Base-by-base conservation (phyloP, 371 early-diverging fungal species). In the Funneliformis caledonium region DNA sequence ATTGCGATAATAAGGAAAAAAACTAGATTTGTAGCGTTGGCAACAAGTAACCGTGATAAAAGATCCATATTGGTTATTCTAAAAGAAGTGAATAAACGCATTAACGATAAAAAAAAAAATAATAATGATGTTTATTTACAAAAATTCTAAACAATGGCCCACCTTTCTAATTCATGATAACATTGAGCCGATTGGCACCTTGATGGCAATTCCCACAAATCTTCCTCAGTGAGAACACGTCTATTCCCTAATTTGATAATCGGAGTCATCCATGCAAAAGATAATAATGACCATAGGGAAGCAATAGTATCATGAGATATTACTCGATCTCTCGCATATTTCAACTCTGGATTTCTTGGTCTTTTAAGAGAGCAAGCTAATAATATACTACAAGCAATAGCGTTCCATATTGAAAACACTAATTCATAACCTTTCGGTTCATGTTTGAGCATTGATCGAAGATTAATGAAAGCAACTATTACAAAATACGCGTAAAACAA, bases 201-300 rank as follows among this genome's bases (percentile, higher is more conserved):
- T 43, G 12, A 56, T 45, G 80, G 80, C 19, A 80, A 62, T 47
- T 80, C 80, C 80, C 80, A 80, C 72, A 80, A 62, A 72, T 80
- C 80, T 4, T 70, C 73, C 42, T 67, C 67, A 4, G 60, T 26
- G 0, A 80, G 72, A 43, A 11, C 52, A 50, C 72, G 59, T 33
- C 12, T 59, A 31, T 80, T 80, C 42, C 80, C 72, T 33, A 80
- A 47, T 43, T 47, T 80, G 22, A 80, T 61, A 42, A 80, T 72
- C 5, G 70, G 62, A 7, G 33, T 47, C 72, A 80, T 80, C 80
- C 80, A 80, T 16, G 72, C n/a, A 61, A 80, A 80, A 56, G 80
- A 50, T 12, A 72, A 22, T 9, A 80, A 33, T 31, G 72, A 70
- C 80, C 80, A 80, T 72, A 72, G 11, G 19, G 80, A 80, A 26